Evolutionary conservation across 2,329 filamentous ascomycete genomes (phyloP).

Genomic region (Penicillium capsulatum): DNA sequence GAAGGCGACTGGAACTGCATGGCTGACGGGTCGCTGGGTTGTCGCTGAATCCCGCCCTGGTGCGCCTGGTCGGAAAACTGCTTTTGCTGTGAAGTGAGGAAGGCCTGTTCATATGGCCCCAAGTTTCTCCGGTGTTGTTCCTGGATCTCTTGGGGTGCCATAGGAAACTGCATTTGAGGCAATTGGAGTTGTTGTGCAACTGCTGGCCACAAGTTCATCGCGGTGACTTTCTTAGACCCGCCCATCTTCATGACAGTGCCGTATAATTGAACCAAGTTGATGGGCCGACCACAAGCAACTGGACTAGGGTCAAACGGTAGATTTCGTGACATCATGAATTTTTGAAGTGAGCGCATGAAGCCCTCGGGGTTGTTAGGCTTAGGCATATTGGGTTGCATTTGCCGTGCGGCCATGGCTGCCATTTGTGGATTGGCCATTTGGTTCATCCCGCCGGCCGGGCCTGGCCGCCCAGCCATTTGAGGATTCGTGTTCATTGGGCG

Average conservation of each 20-base stretch:
- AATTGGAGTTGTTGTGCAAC: slow-evolving; percentile 63
- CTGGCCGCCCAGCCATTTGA: slow-evolving; percentile 34
- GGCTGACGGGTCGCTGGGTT: slow-evolving; percentile 34
- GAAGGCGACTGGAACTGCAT: slow-evolving; percentile 43
- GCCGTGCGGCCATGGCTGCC: slow-evolving; percentile 48
- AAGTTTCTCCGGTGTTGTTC: slow-evolving; percentile 73
- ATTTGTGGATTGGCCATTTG: slow-evolving; percentile 40
- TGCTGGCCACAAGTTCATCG: slow-evolving; percentile 67
- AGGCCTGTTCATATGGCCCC: slow-evolving; percentile 64
- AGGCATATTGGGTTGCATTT: slow-evolving; percentile 43
- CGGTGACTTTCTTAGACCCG: slow-evolving; percentile 69
- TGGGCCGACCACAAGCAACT: slow-evolving; percentile 64
- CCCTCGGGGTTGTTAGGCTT: slow-evolving; percentile 54
- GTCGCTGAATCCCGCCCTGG: slow-evolving; percentile 37
- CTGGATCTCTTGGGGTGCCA: slow-evolving; percentile 64
- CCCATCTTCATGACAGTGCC: slow-evolving; percentile 70
- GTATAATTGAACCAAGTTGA: slow-evolving; percentile 75
- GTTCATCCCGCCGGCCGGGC: slow-evolving; percentile 32
- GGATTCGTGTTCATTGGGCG: slow-evolving; percentile 54
- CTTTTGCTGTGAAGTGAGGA: slow-evolving; percentile 44
- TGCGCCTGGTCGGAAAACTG: slow-evolving; percentile 42
- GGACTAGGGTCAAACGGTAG: slow-evolving; percentile 72
- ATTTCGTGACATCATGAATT: slow-evolving; percentile 72
- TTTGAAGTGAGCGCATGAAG: slow-evolving; percentile 70
- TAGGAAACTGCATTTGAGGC: slow-evolving; percentile 59